Conservation (phyloP, 1,284 basidiomycete species). For the Garcileccinum viscosum region DNA sequence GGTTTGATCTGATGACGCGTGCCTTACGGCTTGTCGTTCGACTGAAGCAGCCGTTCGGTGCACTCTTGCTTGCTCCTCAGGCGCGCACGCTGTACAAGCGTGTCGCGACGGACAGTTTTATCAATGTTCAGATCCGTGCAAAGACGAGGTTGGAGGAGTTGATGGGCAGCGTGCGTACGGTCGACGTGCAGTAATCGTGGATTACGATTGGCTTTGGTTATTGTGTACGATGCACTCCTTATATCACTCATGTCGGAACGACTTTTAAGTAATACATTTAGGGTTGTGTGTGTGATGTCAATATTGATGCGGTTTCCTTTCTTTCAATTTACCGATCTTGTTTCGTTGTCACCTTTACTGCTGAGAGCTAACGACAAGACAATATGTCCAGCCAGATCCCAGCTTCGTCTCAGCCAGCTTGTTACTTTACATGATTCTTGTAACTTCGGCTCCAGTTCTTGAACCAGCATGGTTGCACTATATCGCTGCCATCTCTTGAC, state of each 20-base stretch:
- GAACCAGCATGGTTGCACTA: too few species aligned
- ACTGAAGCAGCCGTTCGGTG: not conserved
- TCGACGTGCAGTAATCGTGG: not conserved
- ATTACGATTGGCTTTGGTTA: not conserved
- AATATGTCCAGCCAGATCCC: too few species aligned
- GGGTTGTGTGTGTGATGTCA: not conserved
- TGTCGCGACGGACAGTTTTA: not conserved
- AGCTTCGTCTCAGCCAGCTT: too few species aligned
- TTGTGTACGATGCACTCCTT: not conserved
- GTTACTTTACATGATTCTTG: too few species aligned
- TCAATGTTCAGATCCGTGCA: not conserved
- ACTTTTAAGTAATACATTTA: not conserved
- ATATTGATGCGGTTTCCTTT: not conserved
- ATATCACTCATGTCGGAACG: too few species aligned
- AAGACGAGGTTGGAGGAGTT: not conserved
- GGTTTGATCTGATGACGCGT: not conserved
- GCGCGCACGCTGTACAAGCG: not conserved
- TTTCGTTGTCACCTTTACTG: not conserved
- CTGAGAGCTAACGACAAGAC: not conserved
- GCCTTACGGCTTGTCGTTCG: not conserved
- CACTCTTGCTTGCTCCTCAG: not conserved
- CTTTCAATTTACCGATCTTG: too few species aligned
- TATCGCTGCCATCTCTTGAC: too few species aligned
- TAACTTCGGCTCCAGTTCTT: too few species aligned
- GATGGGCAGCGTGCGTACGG: not conserved